Base-by-base conservation (phyloP, 2,329 filamentous ascomycete species). In the Alternaria sp. region DNA sequence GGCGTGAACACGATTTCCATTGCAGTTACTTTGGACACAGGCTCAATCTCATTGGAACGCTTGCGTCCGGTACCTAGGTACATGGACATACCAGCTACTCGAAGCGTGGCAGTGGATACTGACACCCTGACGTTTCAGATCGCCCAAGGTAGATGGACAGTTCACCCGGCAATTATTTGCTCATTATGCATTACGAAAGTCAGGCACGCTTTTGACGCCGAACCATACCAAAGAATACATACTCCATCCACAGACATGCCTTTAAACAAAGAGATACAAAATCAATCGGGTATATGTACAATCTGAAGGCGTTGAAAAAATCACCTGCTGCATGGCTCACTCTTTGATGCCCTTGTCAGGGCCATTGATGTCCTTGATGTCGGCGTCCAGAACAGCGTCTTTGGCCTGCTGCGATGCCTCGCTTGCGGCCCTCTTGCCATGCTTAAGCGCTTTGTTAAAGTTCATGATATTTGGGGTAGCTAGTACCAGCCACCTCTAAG, bases 251-350 rank as follows among this genome's bases (percentile, higher is more conserved):
- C 52, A 45, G n/a, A 21, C 28, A 26, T 36, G 6, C 28, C 13
- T 19, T 13, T 23, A 2, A 19, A 45, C 17, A 59, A 40, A 32
- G 25, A 57, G 51, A 46, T 23, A 63, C 52, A 50, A 64, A 17
- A 46, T 59, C 11, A 40, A 30, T 28, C 54, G 64, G 61, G 61
- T 69, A 67, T 68, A 70, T 71, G 54, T 72, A 72, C 70, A 69
- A 25, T 63, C 57, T 69, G 25, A 28, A 52, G 5, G 19, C 30
- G 9, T 7, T 23, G 54, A 30, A n/a, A 10, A 44, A 44, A 11
- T 43, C 28, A 26, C 19, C 52, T 40, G 13, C 45, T 23, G n/a
- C 13, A 15, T 13, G n/a, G 17, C 50, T 64, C 51, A 73, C 26
- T 73, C 58, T 40, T 69, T 68, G 47, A 61, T 63, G 10, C 62